These are phyloP conservation scores for Pezicula carpinea DNA, from an alignment of 2,329 filamentous ascomycete genomes.

Conservation along the genomic window DNA sequence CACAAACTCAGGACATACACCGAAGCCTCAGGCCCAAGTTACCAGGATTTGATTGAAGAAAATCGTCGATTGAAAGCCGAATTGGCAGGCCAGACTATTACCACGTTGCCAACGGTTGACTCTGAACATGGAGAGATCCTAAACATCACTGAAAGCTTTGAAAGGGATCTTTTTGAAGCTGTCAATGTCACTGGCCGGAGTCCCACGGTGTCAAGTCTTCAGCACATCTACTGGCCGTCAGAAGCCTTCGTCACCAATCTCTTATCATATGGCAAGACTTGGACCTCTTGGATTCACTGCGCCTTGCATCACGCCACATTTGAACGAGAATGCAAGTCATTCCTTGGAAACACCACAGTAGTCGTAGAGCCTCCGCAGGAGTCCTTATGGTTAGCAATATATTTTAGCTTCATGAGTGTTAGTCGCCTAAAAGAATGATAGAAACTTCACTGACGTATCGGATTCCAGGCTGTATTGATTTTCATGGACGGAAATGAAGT, in stretches of 20 bases:
- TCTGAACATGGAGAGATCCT: neutral
- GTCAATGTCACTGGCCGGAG: neutral
- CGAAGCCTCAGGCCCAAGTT: neutral
- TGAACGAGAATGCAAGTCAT: conserved; percentile 1
- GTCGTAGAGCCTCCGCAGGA: neutral
- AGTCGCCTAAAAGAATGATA: neutral
- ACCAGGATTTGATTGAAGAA: conserved; percentile 2
- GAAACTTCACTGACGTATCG: neutral
- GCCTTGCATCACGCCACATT: conserved; percentile 13
- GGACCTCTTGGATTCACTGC: conserved; percentile 17
- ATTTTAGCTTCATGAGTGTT: conserved; percentile 13
- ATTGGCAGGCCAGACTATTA: neutral
- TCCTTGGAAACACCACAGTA: conserved; percentile 4
- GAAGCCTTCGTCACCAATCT: neutral
- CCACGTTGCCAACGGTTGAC: neutral
- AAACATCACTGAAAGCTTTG: conserved; percentile 2
- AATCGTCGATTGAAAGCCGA: neutral
- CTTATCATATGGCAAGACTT: conserved; percentile 1
- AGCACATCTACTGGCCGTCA: neutral
- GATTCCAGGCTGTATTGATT: neutral
- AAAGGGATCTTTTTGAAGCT: neutral
- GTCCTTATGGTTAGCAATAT: conserved; percentile 13
- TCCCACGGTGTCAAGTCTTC: neutral
- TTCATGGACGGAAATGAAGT: conserved; percentile 1
- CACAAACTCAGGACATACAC: neutral